phyloP scores from a whole-genome alignment of 441 rosid genomes.

The Populus hybrid region DNA sequence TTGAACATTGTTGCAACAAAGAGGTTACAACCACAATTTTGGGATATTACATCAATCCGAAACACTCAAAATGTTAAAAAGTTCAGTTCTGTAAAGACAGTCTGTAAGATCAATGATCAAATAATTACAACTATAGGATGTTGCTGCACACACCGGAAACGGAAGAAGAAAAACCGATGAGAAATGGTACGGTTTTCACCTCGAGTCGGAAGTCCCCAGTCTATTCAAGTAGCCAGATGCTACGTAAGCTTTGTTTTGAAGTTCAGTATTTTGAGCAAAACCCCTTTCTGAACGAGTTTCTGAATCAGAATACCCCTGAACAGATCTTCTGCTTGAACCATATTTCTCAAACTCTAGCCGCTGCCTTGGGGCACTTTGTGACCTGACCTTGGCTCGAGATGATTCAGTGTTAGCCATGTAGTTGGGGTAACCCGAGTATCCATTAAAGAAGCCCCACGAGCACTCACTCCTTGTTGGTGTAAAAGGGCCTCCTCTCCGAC shows the following conservation, averaged over 20 bases:
- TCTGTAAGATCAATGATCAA: constrained; percentile 15
- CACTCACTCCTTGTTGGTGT: constrained; percentile 66
- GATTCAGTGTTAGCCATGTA: constrained; percentile 66
- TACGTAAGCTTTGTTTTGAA: constrained; percentile 58
- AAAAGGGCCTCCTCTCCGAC: constrained; percentile 47
- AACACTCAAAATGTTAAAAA: not conserved
- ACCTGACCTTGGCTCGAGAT: constrained; percentile 69
- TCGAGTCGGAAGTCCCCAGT: constrained; percentile 38
- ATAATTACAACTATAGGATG: constrained; percentile 32
- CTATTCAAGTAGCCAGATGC: constrained; percentile 76
- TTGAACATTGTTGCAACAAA: not conserved
- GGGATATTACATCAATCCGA: not conserved
- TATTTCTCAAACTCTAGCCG: constrained; percentile 64
- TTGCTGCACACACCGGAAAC: constrained; percentile 14
- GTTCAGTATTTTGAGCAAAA: constrained; percentile 41
- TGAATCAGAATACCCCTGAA: constrained; percentile 40
- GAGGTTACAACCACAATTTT: constrained; percentile 3
- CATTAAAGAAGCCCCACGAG: constrained; percentile 46
- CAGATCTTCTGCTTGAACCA: constrained; percentile 47
- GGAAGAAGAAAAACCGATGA: not conserved
- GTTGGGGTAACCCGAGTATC: constrained; percentile 68
- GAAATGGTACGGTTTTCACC: constrained; percentile 27
- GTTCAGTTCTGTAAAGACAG: constrained; percentile 9
- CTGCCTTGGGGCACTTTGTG: constrained; percentile 87
- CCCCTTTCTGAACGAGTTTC: constrained; percentile 38